Conservation (phyloP, 2,329 filamentous ascomycete species). For the Penicillium oxalicum region DNA sequence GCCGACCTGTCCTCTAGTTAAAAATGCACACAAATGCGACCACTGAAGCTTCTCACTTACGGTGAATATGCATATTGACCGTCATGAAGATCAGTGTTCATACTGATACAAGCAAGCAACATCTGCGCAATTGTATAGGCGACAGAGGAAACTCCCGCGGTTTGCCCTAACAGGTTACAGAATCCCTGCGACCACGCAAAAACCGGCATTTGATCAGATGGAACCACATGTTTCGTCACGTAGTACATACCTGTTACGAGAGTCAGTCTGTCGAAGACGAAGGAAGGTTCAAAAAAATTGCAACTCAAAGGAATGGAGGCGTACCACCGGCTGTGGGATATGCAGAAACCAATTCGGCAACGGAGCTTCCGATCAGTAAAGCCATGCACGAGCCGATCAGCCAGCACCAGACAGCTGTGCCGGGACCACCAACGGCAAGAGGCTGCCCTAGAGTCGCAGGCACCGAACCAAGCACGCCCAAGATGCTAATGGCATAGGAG, state of each 20-base stretch:
- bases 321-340: slow-evolving; percentile 59
- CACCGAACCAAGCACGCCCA: slow-evolving; percentile 60
- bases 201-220: slow-evolving; percentile 54
- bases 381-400: slow-evolving; percentile 59
- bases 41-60: slow-evolving; percentile 36
- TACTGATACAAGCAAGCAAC: slow-evolving; percentile 56
- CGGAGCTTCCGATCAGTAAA: slow-evolving; percentile 58
- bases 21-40: background rate
- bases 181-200: slow-evolving; percentile 63
- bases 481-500: slow-evolving; percentile 60
- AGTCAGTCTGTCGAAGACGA: no score
- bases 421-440: slow-evolving; percentile 54
- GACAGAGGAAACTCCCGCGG: slow-evolving; percentile 57
- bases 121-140: slow-evolving; percentile 60
- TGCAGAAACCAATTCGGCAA: slow-evolving; percentile 60
- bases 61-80: slow-evolving; percentile 51
- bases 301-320: no score
- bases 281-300: no score
- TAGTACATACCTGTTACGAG: slow-evolving; percentile 51
- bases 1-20: slow-evolving; percentile 43
- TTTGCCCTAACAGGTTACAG: slow-evolving; percentile 61
- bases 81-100: slow-evolving; percentile 52
- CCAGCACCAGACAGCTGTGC: slow-evolving; percentile 62
- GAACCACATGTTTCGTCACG: slow-evolving; percentile 60
- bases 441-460: slow-evolving; percentile 58